These are phyloP conservation scores for Oxyria digyna DNA, from an alignment of 148 eudicot genomes.

Conservation along the genomic window DNA sequence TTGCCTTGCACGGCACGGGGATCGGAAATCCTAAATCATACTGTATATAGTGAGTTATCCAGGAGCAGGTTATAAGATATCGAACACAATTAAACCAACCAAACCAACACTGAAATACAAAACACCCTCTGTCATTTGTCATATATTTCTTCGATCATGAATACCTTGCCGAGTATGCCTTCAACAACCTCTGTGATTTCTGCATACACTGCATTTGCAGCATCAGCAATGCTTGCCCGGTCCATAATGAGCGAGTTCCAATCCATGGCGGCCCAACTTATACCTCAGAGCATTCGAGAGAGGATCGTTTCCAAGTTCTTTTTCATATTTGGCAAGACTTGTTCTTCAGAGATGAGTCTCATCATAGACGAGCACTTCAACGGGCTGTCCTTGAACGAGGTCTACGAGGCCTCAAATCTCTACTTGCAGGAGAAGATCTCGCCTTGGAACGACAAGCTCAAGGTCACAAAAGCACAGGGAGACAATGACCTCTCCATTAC, in stretches of 20 bases:
- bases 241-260: slow-evolving; percentile 8
- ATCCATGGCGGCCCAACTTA: not conserved
- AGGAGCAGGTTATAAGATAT: too few species aligned
- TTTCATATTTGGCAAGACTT: not conserved
- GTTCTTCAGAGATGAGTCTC: slow-evolving; percentile 1
- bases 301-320: not conserved
- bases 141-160: not conserved
- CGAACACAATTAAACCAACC: too few species aligned
- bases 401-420: slow-evolving; percentile 8
- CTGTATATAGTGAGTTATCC: too few species aligned
- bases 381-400: slow-evolving; percentile 6
- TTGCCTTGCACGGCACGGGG: not conserved
- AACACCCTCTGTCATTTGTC: too few species aligned
- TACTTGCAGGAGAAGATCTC: slow-evolving; percentile 9
- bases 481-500: slow-evolving; percentile 2
- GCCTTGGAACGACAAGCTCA: slow-evolving; percentile 6
- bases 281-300: not conserved
- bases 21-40: too few species aligned
- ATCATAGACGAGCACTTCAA: slow-evolving; percentile 5
- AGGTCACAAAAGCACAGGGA: slow-evolving; percentile 6
- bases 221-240: slow-evolving; percentile 4
- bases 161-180: not conserved
- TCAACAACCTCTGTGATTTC: slow-evolving; percentile 8
- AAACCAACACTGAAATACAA: not conserved
- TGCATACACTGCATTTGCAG: slow-evolving; percentile 5